These are phyloP conservation scores for Terana coerulea DNA, from an alignment of 768 basidiomycete genomes.

Conservation along the genomic window DNA sequence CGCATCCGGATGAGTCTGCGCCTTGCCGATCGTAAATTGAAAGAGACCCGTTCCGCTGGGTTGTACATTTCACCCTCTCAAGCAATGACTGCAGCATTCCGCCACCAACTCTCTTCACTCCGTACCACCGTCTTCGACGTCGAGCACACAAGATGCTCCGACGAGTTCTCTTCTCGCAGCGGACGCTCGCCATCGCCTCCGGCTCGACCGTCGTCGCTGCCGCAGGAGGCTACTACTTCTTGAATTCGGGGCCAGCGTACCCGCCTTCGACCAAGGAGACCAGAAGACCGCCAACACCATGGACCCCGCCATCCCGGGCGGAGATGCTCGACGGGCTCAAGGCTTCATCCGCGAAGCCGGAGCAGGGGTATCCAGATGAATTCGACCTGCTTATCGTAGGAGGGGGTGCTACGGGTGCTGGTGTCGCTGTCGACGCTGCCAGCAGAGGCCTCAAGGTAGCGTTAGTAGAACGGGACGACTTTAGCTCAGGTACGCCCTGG, in stretches of 20 bases:
- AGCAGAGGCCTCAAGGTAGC: slow-evolving; percentile 90
- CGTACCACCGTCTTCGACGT: too few relatives aligned
- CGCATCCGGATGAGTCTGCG: too few relatives aligned
- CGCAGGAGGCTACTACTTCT: slow-evolving; percentile 64
- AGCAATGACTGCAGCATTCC: too few relatives aligned
- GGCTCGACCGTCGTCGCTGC: slow-evolving; percentile 50
- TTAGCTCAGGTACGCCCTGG: slow-evolving; percentile 61
- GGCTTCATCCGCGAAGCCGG: slow-evolving; percentile 32
- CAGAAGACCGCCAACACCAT: slow-evolving; percentile 71
- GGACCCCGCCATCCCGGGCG: slow-evolving; percentile 71
- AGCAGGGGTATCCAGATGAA: slow-evolving; percentile 38
- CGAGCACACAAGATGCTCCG: slow-evolving; percentile 24
- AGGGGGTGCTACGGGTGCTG: slow-evolving; percentile 94
- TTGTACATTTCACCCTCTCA: too few relatives aligned
- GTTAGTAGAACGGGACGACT: slow-evolving; percentile 91
- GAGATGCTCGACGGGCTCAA: slow-evolving; percentile 61
- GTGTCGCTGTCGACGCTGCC: slow-evolving; percentile 94
- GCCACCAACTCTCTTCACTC: too few relatives aligned
- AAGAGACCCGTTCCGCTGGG: too few relatives aligned
- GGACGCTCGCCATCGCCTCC: slow-evolving; percentile 48
- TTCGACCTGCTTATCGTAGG: slow-evolving; percentile 87
- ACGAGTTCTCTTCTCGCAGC: slow-evolving; percentile 47
- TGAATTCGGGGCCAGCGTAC: slow-evolving; percentile 71
- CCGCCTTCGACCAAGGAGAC: slow-evolving; percentile 60
- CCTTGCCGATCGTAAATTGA: too few relatives aligned